Evolutionary conservation across 2,329 filamentous ascomycete species (phyloP), one percentile per base, ranked within the genome.

Genomic region (Chaetomiaceae sp.): DNA sequence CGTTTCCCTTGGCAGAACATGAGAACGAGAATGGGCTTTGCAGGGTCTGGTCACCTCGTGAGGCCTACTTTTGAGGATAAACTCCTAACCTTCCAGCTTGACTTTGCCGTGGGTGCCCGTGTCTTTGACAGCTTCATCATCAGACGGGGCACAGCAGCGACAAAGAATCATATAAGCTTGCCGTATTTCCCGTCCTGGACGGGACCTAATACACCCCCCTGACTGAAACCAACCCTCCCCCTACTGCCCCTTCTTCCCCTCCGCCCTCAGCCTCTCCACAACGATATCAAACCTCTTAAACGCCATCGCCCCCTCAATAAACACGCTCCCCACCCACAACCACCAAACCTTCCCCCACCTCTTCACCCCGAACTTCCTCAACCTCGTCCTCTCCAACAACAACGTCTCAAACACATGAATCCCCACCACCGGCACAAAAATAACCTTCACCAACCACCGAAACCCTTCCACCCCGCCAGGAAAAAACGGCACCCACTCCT

Each of bases 381-480:
- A 63, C 52, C 74, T 67, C 43, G 68, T 71, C 37, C 63, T 66
- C 55, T 77, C 75, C 59, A 85, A 70, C 63, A 73, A 70, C 39
- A 69, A 68, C n/a, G 75, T 69, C 72, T 96, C 92, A 3, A 67
- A 52, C 0, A 74, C 19, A 67, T 96, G 92, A 12, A 89, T 77
- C 0, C 62, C 72, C 1, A 89, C 3, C 50, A 91, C 78, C 0
- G 79, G 72, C 17, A 71, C 59, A 48, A 86, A 71, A 37, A 92
- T 70, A 13, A 70, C 64, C 43, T 77, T 77, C 55, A 85, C 81
- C 1, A 87, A 67, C 64, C 73, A 77, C 55, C 75, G 72, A 59
- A 81, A 85, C 50, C 78, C 77, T 2, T 63, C 65, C 2, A 81
- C 75, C 9, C 88, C 83, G 1, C 73, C 72, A 0, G 83, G 82